A percentile compares a stretch with the other conserved stretches of the same genome.
These are phyloP conservation scores for Rhodotorula sp. DNA, from an alignment of 1,284 basidiomycete species.

Conservation along the genomic window DNA sequence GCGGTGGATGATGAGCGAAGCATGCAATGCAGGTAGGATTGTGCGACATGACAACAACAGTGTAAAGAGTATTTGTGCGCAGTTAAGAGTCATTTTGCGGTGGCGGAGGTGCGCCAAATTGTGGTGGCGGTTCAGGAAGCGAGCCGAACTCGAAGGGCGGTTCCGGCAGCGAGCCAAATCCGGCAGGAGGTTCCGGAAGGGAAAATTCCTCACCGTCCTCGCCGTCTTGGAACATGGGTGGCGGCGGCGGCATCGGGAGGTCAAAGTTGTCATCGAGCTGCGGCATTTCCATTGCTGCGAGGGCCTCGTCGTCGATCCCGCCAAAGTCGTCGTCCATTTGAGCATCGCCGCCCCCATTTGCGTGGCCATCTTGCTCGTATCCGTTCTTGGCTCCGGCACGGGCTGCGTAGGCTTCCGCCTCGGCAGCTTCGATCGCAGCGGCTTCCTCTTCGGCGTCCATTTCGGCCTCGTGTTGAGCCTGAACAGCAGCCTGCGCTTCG, in stretches of 20 bases:
- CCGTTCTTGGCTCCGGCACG: too few relatives aligned
- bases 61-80: too few relatives aligned
- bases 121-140: too few relatives aligned
- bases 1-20: not conserved
- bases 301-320: conserved; percentile 11
- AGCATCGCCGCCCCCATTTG: not conserved
- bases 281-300: conserved; percentile 7
- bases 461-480: not conserved
- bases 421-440: not conserved
- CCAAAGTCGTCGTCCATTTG: conserved; percentile 1
- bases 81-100: too few relatives aligned
- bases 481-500: conserved; percentile 8
- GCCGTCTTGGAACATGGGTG: not conserved
- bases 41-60: too few relatives aligned
- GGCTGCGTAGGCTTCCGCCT: not conserved
- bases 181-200: not conserved
- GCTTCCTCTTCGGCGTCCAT: not conserved
- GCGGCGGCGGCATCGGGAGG: not conserved
- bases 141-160: conserved; percentile 3
- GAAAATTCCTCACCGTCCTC: not conserved
- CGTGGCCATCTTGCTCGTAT: not conserved
- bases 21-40: conserved; percentile 8
- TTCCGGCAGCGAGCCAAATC: conserved; percentile 4
- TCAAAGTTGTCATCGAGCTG: not conserved
- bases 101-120: too few relatives aligned